Conservation (phyloP, 805 yeast genomes). For the baker's yeast (Saccharomyces cerevisiae) region DNA sequence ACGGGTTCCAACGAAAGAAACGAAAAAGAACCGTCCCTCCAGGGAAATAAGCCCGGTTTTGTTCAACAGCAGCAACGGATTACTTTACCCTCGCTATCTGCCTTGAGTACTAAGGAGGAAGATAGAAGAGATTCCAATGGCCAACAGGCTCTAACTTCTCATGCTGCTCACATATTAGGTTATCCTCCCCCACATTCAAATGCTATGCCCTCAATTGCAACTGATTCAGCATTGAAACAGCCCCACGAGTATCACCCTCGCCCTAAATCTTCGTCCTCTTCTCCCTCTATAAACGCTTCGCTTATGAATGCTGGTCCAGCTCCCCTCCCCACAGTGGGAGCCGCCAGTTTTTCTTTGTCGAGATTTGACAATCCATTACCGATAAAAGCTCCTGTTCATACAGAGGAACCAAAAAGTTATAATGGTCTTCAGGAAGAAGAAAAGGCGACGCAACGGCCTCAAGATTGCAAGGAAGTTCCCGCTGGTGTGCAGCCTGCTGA, state of each 20-base stretch:
- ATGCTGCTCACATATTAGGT: background rate
- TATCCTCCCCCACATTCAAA: slow-evolving; percentile 1
- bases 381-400: background rate
- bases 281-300: slow-evolving; percentile 14
- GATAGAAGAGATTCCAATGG: slow-evolving; percentile 4
- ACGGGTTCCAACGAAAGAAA: background rate
- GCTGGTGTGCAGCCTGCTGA: background rate
- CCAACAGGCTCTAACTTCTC: slow-evolving; percentile 3
- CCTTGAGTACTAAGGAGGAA: background rate
- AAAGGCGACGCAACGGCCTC: background rate
- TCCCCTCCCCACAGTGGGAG: slow-evolving; percentile 1
- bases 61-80: background rate
- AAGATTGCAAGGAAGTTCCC: background rate
- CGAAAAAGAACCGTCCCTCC: background rate
- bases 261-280: slow-evolving; percentile 28
- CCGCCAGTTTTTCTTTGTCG: background rate
- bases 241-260: slow-evolving; percentile 10
- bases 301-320: background rate
- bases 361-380: background rate
- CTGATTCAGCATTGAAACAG: background rate
- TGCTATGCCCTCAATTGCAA: background rate
- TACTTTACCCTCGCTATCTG: slow-evolving; percentile 5
- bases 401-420: background rate
- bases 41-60: background rate
- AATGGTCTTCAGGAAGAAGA: background rate